phyloP scores from a whole-genome alignment of 192 early-diverging fungal species.

The Endogone sp. region DNA sequence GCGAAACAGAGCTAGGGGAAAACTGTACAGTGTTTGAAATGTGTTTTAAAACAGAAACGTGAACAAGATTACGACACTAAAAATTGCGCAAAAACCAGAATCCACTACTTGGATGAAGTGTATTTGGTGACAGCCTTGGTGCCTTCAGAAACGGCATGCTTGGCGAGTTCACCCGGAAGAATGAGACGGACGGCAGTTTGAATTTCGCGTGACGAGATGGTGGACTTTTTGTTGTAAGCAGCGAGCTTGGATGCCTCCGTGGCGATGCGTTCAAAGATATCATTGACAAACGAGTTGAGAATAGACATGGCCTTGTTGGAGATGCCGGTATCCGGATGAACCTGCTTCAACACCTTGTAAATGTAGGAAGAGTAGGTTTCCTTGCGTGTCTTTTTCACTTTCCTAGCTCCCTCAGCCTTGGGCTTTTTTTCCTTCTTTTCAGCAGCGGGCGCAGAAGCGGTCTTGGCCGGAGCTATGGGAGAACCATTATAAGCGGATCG shows the following conservation, averaged over 20 bases:
- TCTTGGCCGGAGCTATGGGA: conserved; percentile 59
- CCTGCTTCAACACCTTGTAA: conserved; percentile 97
- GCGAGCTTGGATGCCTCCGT: conserved; percentile 80
- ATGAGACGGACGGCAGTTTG: conserved; percentile 70
- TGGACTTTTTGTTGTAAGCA: conserved; percentile 92
- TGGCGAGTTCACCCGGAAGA: conserved; percentile 92
- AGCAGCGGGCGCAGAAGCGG: conserved; percentile 42
- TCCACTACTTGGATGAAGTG: conserved; percentile 70
- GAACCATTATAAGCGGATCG: conserved; percentile 38
- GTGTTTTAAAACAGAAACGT: too few relatives aligned
- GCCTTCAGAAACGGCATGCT: conserved; percentile 97
- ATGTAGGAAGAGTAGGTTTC: conserved; percentile 95
- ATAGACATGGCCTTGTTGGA: conserved; percentile 98
- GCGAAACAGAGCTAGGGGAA: too few relatives aligned
- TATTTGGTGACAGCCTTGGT: conserved; percentile 99
- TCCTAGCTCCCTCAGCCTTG: conserved; percentile 56
- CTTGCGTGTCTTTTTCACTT: conserved; percentile 65
- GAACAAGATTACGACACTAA: not conserved
- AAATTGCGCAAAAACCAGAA: conserved; percentile 1
- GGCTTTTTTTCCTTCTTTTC: conserved; percentile 56
- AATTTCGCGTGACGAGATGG: conserved; percentile 95
- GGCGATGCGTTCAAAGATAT: conserved; percentile 96
- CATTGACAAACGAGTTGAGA: conserved; percentile 95
- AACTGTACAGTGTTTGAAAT: too few relatives aligned
- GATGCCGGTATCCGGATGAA: conserved; percentile 96